A percentile compares a stretch with the other conserved stretches of the same genome.
Evolutionary conservation across 129 eudicot species (phyloP).

Genomic region (Lactuca sativa): DNA sequence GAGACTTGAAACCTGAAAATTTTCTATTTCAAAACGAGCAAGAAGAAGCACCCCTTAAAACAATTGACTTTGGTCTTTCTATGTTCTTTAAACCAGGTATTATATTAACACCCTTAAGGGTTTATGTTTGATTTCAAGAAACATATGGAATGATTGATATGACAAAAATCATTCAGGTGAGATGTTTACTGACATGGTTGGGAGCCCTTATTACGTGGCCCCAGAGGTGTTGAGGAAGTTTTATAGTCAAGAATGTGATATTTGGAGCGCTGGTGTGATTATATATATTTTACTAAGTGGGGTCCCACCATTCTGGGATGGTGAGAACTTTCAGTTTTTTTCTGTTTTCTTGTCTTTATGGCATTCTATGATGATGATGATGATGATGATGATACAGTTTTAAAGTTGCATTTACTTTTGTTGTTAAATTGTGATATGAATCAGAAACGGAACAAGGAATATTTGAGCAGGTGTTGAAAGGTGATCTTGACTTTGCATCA

Average conservation of each 20-base stretch:
- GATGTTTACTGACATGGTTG: conserved; percentile 83
- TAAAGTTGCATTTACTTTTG: conserved; percentile 23
- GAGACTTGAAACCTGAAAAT: conserved; percentile 92
- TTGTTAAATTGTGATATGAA: conserved; percentile 33
- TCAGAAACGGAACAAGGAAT: conserved; percentile 97
- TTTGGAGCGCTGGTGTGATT: conserved; percentile 99
- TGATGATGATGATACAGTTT: background rate
- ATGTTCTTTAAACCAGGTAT: conserved; percentile 87
- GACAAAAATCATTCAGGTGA: conserved; percentile 56
- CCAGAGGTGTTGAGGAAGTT: conserved; percentile 82
- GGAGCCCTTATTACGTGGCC: conserved; percentile 97
- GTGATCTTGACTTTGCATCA: conserved; percentile 87
- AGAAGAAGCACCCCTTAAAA: conserved; percentile 81
- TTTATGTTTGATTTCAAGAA: conserved; percentile 5
- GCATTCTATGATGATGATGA: background rate
- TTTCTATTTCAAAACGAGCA: conserved; percentile 63
- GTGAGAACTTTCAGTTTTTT: conserved; percentile 40
- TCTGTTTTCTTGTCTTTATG: conserved; percentile 17
- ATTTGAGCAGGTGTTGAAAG: conserved; percentile 91
- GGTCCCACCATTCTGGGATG: conserved; percentile 99
- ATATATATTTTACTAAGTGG: conserved; percentile 87
- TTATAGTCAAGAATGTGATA: conserved; percentile 94
- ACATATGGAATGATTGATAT: conserved; percentile 10
- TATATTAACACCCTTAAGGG: no score
- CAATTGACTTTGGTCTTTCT: conserved; percentile 91